These are phyloP conservation scores for Actinomucor elegans DNA, from an alignment of 371 early-diverging fungal genomes.

Conservation along the genomic window DNA sequence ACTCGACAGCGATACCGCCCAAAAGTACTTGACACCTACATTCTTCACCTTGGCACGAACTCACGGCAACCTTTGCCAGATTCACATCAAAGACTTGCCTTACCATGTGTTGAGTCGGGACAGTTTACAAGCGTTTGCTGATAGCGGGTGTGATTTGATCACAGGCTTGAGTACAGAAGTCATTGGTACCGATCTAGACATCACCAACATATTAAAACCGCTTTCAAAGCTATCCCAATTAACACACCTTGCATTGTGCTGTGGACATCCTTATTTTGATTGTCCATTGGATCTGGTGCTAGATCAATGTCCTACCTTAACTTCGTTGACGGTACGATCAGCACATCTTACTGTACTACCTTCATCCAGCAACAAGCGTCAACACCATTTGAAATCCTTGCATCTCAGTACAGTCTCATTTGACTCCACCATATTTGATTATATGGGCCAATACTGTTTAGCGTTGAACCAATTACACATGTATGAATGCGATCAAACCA, in stretches of 20 bases:
- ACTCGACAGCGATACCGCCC: slow-evolving; percentile 1
- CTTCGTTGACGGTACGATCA: not conserved
- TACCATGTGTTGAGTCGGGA: not conserved
- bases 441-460: not conserved
- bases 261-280: slow-evolving; percentile 8
- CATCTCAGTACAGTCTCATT: slow-evolving; percentile 1
- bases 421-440: not conserved
- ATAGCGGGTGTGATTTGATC: too few species aligned
- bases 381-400: not conserved
- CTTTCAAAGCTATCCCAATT: not conserved
- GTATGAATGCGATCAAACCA: slow-evolving; percentile 8
- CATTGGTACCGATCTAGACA: not conserved
- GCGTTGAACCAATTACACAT: not conserved
- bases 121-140: too few species aligned
- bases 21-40: not conserved
- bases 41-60: not conserved
- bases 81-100: not conserved
- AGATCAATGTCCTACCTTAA: not conserved
- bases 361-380: not conserved
- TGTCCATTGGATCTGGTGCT: not conserved
- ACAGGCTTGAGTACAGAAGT: slow-evolving; percentile 11
- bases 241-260: slow-evolving; percentile 1
- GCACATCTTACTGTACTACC: not conserved
- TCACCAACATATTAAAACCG: not conserved
- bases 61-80: too few species aligned